Evolutionary conservation across 2,329 filamentous ascomycete species (phyloP), one percentile per base, ranked within the genome.

Genomic region (Xylariomycetidae sp.): DNA sequence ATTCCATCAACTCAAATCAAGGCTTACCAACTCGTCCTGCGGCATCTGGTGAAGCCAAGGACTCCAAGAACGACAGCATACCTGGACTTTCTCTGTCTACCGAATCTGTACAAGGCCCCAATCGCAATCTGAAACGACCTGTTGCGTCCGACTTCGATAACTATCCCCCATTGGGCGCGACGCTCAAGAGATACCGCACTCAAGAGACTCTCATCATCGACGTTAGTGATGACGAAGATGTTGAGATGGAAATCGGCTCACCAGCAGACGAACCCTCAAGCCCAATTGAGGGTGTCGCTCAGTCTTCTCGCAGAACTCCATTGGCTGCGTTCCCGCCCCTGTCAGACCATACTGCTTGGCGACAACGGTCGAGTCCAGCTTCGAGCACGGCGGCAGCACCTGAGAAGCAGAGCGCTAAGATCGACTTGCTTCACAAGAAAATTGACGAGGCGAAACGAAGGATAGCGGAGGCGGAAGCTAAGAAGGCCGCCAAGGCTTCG

Each of bases 191-290:
- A 30, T 80, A 16, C 69, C 78, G 31, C 72, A 57, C 51, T 5
- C 47, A 57, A 16, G 52, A 58, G 19, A 54, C 72, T 3, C 73
- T 94, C 32, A 74, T 95, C 24, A 94, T 95, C 46, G 77, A 93
- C 44, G 81, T 93, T 24, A 94, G 86, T 52, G 89, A 94, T 18
- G 74, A 68, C 31, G 75, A 77, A 35, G 75, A 79, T 43, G 69
- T 79, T 29, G 78, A 79, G 36, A 83, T 82, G 76, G 80, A 84
- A 20, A 67, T 82, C 16, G 76, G 76, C 17, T 76, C 71, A 29
- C 68, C 66, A 8, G 63, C 59, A 18, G 66, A 70, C 15, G 63
- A 63, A 4, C 47, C 58, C 12, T 33, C 25, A 16, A 52, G 57
- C 12, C 49, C 58, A 35, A 19, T 29, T 19, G 3, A 47, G 55